phyloP scores from a whole-genome alignment of 352 stramenopile species.

The Elongisporangium prolatum region DNA sequence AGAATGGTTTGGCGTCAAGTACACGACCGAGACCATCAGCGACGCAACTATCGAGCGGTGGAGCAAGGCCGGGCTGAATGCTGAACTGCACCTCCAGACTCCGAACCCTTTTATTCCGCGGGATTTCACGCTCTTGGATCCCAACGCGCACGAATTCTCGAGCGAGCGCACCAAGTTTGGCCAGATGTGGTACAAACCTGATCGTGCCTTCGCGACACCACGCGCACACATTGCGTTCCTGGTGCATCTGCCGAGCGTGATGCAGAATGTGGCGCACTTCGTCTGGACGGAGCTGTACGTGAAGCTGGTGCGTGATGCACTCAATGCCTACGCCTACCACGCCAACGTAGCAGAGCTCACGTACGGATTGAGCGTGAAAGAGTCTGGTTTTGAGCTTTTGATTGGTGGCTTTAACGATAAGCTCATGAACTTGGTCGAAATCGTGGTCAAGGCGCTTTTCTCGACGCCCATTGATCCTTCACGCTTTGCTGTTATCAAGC shows the following conservation, averaged over 20 bases:
- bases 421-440: slow-evolving; percentile 49
- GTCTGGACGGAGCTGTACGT: slow-evolving; percentile 52
- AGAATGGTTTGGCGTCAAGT: slow-evolving; percentile 62
- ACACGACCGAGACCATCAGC: slow-evolving; percentile 39
- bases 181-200: slow-evolving; percentile 61
- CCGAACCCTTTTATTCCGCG: slow-evolving; percentile 69
- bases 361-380: slow-evolving; percentile 65
- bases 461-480: slow-evolving; percentile 32
- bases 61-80: slow-evolving; percentile 29
- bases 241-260: slow-evolving; percentile 46
- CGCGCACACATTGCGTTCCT: slow-evolving; percentile 52
- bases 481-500: slow-evolving; percentile 57
- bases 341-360: slow-evolving; percentile 68
- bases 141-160: slow-evolving; percentile 18
- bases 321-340: slow-evolving; percentile 75
- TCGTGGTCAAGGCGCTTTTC: slow-evolving; percentile 56
- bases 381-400: slow-evolving; percentile 54
- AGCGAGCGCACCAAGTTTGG: slow-evolving; percentile 34
- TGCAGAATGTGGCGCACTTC: slow-evolving; percentile 29
- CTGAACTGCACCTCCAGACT: slow-evolving; percentile 43
- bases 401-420: slow-evolving; percentile 82
- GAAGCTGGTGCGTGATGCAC: slow-evolving; percentile 53
- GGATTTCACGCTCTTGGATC: slow-evolving; percentile 55
- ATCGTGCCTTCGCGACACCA: slow-evolving; percentile 53
- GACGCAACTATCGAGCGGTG: slow-evolving; percentile 26